A percentile compares a stretch with the other conserved stretches of the same genome.
These are phyloP conservation scores for Fusarium sororula DNA, from an alignment of 2,329 filamentous ascomycete genomes.

Conservation along the genomic window DNA sequence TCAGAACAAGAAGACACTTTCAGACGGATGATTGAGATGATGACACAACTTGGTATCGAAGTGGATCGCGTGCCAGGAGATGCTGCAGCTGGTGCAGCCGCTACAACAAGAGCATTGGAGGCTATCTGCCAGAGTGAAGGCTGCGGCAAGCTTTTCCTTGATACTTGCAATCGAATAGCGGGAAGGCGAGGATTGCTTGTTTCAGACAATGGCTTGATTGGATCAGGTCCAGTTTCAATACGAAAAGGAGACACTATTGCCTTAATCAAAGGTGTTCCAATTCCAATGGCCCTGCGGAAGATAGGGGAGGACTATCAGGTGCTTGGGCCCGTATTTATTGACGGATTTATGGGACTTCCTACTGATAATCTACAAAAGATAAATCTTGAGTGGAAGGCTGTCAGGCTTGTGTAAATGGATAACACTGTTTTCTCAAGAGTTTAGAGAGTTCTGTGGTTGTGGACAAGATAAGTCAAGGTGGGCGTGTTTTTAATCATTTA, in stretches of 20 bases:
- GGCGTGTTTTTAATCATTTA: not conserved
- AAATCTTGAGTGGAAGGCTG: rapidly evolving
- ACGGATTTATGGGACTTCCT: not conserved
- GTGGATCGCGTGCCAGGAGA: rapidly evolving
- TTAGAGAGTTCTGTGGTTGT: rapidly evolving
- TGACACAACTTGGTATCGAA: not conserved
- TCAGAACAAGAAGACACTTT: not conserved
- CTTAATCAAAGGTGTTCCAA: not conserved
- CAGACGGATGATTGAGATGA: not conserved
- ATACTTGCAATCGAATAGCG: not conserved
- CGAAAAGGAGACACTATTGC: not conserved
- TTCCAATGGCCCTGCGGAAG: not conserved
- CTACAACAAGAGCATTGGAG: not conserved
- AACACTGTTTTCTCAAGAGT: not conserved
- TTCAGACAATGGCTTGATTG: not conserved
- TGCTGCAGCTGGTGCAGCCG: rapidly evolving
- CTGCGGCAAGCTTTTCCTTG: not conserved
- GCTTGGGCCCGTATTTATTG: not conserved
- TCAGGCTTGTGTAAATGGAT: not conserved
- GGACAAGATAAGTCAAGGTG: not conserved
- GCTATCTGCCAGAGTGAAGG: not conserved
- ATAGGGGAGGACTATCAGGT: not conserved
- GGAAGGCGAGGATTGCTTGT: not conserved
- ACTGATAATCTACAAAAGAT: not conserved
- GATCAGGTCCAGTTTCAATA: not conserved